These are phyloP conservation scores for Setomelanomma holmii DNA, from an alignment of 2,329 filamentous ascomycete genomes.

Conservation along the genomic window DNA sequence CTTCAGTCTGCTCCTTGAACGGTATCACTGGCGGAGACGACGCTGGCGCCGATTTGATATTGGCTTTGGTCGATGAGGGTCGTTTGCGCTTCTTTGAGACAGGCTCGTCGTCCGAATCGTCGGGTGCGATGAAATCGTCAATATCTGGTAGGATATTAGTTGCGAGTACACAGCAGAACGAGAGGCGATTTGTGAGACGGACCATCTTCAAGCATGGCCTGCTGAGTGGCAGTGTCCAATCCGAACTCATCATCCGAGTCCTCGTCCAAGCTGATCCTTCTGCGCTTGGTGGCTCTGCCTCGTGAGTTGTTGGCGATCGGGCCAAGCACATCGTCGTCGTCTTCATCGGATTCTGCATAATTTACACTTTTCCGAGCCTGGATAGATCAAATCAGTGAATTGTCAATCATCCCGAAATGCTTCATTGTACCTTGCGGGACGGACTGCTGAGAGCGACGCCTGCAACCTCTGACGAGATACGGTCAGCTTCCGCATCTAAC, in stretches of 20 bases:
- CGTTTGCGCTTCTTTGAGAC: constrained; percentile 73
- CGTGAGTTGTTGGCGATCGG: constrained; percentile 57
- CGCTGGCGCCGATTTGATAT: constrained; percentile 55
- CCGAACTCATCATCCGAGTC: constrained; percentile 72
- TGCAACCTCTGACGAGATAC: constrained; percentile 51
- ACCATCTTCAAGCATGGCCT: constrained; percentile 64
- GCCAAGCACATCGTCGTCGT: constrained; percentile 73
- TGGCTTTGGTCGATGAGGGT: constrained; percentile 69
- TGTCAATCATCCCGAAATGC: no score
- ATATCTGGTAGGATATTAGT: constrained; percentile 61
- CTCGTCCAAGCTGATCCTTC: constrained; percentile 69
- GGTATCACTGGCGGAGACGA: constrained; percentile 51
- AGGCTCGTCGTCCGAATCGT: constrained; percentile 78
- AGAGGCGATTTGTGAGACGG: neutral
- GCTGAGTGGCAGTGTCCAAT: constrained; percentile 63
- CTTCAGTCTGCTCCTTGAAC: constrained; percentile 55
- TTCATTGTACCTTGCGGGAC: constrained; percentile 79
- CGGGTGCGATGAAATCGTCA: constrained; percentile 85
- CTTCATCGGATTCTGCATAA: constrained; percentile 84
- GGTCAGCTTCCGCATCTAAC: constrained; percentile 52
- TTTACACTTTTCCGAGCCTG: constrained; percentile 71
- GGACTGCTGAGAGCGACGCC: constrained; percentile 70
- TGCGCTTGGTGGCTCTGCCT: constrained; percentile 61
- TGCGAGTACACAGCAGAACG: neutral
- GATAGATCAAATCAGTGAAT: no score